Percentiles rank a stretch among this genome's conserved stretches.
Evolutionary conservation across 2,329 filamentous ascomycete genomes (phyloP).

Genomic region (Neonectria ditissima): DNA sequence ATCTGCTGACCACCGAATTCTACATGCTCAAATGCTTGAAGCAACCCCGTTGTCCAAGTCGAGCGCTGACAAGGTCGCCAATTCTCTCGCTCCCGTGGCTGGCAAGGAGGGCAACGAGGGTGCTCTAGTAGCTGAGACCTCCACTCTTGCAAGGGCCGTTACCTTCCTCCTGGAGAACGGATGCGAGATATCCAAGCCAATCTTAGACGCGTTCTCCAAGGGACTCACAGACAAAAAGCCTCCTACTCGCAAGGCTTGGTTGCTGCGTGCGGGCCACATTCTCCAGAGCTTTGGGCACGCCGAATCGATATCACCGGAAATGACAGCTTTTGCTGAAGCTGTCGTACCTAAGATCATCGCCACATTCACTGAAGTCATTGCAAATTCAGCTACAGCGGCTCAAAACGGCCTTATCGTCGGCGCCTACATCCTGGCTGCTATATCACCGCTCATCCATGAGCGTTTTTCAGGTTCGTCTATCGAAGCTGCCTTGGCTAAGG

Average conservation of each 20-base stretch:
- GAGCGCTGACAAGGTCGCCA: conserved; percentile 74
- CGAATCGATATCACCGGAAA: conserved; percentile 58
- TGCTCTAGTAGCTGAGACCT: conserved; percentile 81
- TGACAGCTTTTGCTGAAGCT: conserved; percentile 64
- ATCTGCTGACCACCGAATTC: conserved; percentile 83
- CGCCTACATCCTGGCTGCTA: conserved; percentile 78
- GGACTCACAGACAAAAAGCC: conserved; percentile 88
- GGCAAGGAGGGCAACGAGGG: conserved; percentile 90
- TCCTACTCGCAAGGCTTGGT: conserved; percentile 82
- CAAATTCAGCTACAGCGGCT: conserved; percentile 81
- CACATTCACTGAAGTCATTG: conserved; percentile 80
- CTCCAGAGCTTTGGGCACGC: conserved; percentile 67
- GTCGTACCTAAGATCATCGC: conserved; percentile 70
- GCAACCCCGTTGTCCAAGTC: conserved; percentile 69
- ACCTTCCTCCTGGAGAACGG: conserved; percentile 71
- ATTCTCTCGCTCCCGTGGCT: conserved; percentile 75
- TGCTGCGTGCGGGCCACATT: conserved; percentile 77
- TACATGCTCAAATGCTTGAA: conserved; percentile 85
- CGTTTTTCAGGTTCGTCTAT: conserved; percentile 65
- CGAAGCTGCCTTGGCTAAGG: conserved; percentile 63
- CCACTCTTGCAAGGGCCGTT: conserved; percentile 75
- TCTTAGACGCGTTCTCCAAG: conserved; percentile 80
- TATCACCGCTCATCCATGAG: conserved; percentile 68
- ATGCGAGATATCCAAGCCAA: conserved; percentile 71
- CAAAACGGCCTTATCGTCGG: conserved; percentile 86